Percentiles rank a stretch among this genome's conserved stretches.
These are phyloP conservation scores for Backusella morwellensis DNA, from an alignment of 192 early-diverging fungal genomes.

Conservation along the genomic window DNA sequence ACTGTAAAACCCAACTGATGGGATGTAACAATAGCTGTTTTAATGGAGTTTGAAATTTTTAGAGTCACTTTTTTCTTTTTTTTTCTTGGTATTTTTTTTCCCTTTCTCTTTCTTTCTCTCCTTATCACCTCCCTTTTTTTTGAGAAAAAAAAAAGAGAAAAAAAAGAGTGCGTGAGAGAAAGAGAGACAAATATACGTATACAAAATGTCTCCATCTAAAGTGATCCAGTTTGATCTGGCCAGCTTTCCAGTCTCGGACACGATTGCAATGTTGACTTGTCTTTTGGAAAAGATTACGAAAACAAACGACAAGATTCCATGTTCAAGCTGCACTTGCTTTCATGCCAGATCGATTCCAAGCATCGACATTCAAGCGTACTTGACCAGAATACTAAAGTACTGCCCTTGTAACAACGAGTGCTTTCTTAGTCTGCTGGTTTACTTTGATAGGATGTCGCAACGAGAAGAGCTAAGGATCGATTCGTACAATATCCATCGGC, in stretches of 20 bases:
- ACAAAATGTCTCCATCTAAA: not conserved
- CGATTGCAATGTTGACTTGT: conserved; percentile 59
- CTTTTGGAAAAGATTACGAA: conserved; percentile 57
- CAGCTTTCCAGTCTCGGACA: conserved; percentile 50
- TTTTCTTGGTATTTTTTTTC: not conserved
- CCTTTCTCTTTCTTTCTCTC: not conserved
- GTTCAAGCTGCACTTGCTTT: conserved; percentile 66
- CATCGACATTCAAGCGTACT: conserved; percentile 84
- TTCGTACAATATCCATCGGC: conserved; percentile 86
- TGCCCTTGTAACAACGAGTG: conserved; percentile 89
- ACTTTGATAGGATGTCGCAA: conserved; percentile 80
- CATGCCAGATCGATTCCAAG: conserved; percentile 88
- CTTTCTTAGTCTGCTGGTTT: conserved; percentile 82
- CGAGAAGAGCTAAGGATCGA: conserved; percentile 50
- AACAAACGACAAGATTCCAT: conserved; percentile 50
- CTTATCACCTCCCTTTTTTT: not conserved
- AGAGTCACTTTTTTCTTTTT: conserved; percentile 5
- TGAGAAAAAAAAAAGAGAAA: not conserved
- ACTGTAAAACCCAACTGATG: conserved; percentile 1
- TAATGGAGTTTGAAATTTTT: conserved; percentile 3
- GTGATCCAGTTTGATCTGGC: conserved; percentile 46
- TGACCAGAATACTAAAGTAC: conserved; percentile 86
- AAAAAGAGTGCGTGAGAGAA: not conserved
- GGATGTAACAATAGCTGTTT: not conserved
- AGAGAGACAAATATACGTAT: not conserved